Evolutionary conservation across 2,329 filamentous ascomycete genomes (phyloP).

Genomic region (Colletotrichum neosansevieriae): DNA sequence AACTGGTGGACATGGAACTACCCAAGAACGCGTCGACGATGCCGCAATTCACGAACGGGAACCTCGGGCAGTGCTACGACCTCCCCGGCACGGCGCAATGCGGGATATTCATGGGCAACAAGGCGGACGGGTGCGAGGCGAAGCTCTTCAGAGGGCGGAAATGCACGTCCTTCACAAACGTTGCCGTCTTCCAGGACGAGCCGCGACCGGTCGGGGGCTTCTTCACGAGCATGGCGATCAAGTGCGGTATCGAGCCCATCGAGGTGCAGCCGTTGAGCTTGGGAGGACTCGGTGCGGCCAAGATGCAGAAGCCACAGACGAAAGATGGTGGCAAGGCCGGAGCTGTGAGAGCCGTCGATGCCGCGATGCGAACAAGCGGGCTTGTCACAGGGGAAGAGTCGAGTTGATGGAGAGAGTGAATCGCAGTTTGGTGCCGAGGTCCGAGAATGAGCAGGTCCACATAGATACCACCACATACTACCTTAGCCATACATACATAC

Average conservation of each 20-base stretch:
- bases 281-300: slow-evolving; percentile 24
- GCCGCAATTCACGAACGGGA: slow-evolving; percentile 9
- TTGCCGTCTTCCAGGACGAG: slow-evolving; percentile 36
- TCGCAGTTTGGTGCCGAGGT: not conserved
- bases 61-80: slow-evolving; percentile 37
- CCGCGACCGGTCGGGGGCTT: slow-evolving; percentile 29
- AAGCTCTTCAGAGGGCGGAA: slow-evolving; percentile 27
- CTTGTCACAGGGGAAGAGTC: not conserved
- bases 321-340: slow-evolving; percentile 9
- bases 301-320: slow-evolving; percentile 22
- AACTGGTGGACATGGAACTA: slow-evolving; percentile 17
- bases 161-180: slow-evolving; percentile 29
- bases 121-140: slow-evolving; percentile 39
- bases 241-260: slow-evolving; percentile 33
- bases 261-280: slow-evolving; percentile 35
- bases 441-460: not conserved
- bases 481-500: not conserved
- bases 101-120: slow-evolving; percentile 33
- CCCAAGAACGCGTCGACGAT: slow-evolving; percentile 24
- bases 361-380: slow-evolving; percentile 3
- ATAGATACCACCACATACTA: not conserved
- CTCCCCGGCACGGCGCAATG: slow-evolving; percentile 31
- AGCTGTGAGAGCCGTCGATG: slow-evolving; percentile 13
- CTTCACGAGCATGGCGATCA: slow-evolving; percentile 34
- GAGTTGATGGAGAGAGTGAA: not conserved